Base-by-base conservation (phyloP, 305 asterid species). In the Caryopteris hybrid region DNA sequence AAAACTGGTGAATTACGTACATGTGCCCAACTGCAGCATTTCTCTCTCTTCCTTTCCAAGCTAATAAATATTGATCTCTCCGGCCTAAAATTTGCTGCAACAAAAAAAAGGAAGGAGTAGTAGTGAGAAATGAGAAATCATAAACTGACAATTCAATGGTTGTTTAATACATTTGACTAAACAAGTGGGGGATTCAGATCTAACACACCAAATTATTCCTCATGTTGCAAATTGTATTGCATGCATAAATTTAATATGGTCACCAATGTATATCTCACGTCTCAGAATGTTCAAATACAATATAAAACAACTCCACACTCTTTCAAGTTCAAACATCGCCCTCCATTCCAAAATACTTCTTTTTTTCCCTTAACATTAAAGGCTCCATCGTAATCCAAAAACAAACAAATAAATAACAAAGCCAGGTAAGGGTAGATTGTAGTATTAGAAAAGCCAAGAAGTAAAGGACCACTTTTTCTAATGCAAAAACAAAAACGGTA, bases 71-170 rank as follows among this genome's bases (percentile, higher is more conserved):
- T n/a, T 52, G 16, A 6, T 14, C 47, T 33, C 74, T 64, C 76
- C 52, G 61, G 57, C 66, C 76, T 52, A 58, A 55, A 65, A 33
- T 63, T 70, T 66, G 73, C 89, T 81, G 88, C 80, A 79, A 22
- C 7, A 72, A 18, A 45, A 56, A 33, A 13, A 0, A 46, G 10
- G 38, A n/a, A n/a, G n/a, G n/a, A n/a, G n/a, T n/a, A 25, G 2
- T 25, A 25, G 31, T 25, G 31, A 25, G 31, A 25, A 25, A 29
- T 36, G 36, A 68, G 29, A 29, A 9, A 10, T 42, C 12, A 61
- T 21, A 18, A 6, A 62, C 45, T 53, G 22, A 20, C 3, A 39
- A 36, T 41, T 17, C 2, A 67, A 34, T 23, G 38, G 18, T 42
- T 42, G 14, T 29, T 45, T 31, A 46, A 21, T 33, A 9, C 31